Base-by-base conservation (phyloP, 1,139 yeast species). In the Sugiyamaella pinicola region DNA sequence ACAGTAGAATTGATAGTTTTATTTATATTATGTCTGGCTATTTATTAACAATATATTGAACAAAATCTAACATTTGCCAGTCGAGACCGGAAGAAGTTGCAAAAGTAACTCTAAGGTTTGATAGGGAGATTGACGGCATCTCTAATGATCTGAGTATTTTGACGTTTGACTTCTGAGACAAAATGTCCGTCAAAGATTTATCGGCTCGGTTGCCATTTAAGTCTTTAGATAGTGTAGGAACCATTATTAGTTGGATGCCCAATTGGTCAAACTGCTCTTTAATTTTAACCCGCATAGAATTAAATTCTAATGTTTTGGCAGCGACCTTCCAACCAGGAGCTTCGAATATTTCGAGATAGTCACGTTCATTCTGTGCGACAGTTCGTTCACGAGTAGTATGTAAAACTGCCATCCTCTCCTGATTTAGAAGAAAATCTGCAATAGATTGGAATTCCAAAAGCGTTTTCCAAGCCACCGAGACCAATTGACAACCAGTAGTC, bases 81-180 rank as follows among this genome's bases (percentile, higher is more conserved):
- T 60, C 63, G 13, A 55, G 40, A 7, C 62, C 63, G 17, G 53
- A 47, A 13, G 52, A 47, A 3, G 55, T 53, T n/a, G 58, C 50
- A 6, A 58, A 31, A 17, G 55, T 40, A n/a, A 46, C 33, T 10
- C 42, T 52, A 12, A 21, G 15, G n/a, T 21, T 45, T 2, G 50
- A 50, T 8, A 51, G 47, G 4, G 50, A 47, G 12, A 48, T 13
- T 10, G 53, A 13, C 19, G 47, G 43, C 22, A 52, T 19, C 24
- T 45, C 42, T 7, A 50, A 31, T 1, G 50, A 43, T 29, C 49
- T 39, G n/a, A 39, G 13, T n/a, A 22, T 12, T 13, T 26, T 28
- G 33, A 35, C 35, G 41, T 44, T 33, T 10, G 21, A 13, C 33
- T 35, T 34, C 12, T 10, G n/a, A 18, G 6, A 17, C 13, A 17